Percentiles rank a stretch among this genome's conserved stretches.
phyloP scores from a whole-genome alignment of 768 basidiomycete species.

The Phylloporus arenicola region DNA sequence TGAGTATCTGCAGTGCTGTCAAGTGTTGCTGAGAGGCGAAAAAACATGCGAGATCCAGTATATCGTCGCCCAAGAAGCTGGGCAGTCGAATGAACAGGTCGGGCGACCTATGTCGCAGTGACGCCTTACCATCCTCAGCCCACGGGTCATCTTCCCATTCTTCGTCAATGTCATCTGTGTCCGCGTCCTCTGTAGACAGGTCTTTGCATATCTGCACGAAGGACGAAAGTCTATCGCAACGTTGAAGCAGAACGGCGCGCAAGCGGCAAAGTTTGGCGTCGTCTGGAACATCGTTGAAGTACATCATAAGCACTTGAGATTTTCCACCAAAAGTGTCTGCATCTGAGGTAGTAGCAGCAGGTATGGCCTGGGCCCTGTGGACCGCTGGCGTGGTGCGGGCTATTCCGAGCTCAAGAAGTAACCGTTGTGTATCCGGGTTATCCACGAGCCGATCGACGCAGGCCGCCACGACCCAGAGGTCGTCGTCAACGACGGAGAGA shows the following conservation, averaged over 20 bases:
- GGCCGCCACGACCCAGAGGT: conserved; percentile 76
- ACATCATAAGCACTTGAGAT: conserved; percentile 34
- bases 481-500: conserved; percentile 52
- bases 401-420: conserved; percentile 60
- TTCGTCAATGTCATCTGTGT: conserved; percentile 33
- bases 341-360: conserved; percentile 19
- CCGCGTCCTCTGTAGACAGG: conserved; percentile 24
- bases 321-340: conserved; percentile 14
- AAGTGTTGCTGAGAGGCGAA: conserved; percentile 63
- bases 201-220: conserved; percentile 56
- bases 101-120: conserved; percentile 17
- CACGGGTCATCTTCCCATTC: conserved; percentile 60
- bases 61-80: conserved; percentile 55
- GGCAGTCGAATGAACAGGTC: conserved; percentile 50
- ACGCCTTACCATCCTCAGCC: conserved; percentile 45
- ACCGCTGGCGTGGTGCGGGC: conserved; percentile 49
- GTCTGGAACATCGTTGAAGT: conserved; percentile 52
- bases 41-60: conserved; percentile 54
- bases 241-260: conserved; percentile 61
- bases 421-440: conserved; percentile 47
- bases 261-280: conserved; percentile 64
- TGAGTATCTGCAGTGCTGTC: conserved; percentile 51
- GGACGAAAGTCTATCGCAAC: conserved; percentile 69
- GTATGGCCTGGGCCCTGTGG: conserved; percentile 41
- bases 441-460: conserved; percentile 64